phyloP scores from a whole-genome alignment of 1,139 yeast species.

The Starmera stellimalicola region DNA sequence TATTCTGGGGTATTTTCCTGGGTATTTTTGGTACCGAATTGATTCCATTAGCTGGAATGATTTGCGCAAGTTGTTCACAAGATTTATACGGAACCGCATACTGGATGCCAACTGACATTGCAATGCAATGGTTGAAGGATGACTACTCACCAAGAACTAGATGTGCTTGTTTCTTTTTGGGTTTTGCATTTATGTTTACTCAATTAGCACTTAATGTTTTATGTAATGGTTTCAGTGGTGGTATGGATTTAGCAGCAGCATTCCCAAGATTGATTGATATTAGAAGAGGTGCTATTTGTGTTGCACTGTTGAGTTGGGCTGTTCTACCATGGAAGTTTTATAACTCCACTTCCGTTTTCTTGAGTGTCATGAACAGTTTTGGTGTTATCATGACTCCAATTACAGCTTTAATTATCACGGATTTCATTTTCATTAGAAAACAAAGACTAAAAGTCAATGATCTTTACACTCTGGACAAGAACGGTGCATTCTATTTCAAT shows the following conservation, averaged over 20 bases:
- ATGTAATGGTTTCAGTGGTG: slow-evolving; percentile 32
- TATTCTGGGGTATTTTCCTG: slow-evolving; percentile 18
- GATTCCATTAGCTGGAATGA: slow-evolving; percentile 30
- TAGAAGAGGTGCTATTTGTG: slow-evolving; percentile 27
- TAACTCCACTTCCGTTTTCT: slow-evolving; percentile 26
- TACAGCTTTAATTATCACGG: slow-evolving; percentile 24
- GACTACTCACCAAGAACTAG: slow-evolving; percentile 24
- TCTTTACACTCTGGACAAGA: slow-evolving; percentile 18
- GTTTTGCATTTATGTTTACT: slow-evolving; percentile 25
- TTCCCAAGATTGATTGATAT: slow-evolving; percentile 28
- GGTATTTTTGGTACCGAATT: slow-evolving; percentile 25
- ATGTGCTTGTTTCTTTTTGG: slow-evolving; percentile 30
- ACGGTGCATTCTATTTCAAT: slow-evolving; percentile 22
- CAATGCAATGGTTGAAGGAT: slow-evolving; percentile 23
- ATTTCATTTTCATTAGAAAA: slow-evolving; percentile 23
- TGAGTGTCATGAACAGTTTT: slow-evolving; percentile 28
- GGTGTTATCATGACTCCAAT: slow-evolving; percentile 26
- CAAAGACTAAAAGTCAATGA: slow-evolving; percentile 22
- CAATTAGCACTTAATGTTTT: slow-evolving; percentile 27
- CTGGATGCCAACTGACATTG: slow-evolving; percentile 28
- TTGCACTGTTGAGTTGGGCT: slow-evolving; percentile 28
- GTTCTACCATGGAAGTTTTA: slow-evolving; percentile 31
- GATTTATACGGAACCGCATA: slow-evolving; percentile 22
- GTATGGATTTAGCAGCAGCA: slow-evolving; percentile 32
- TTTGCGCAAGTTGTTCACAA: slow-evolving; percentile 25